Percentiles rank a stretch among this genome's conserved stretches.
Conservation (phyloP, 345 rosid species). For the Moricandia arvensis region DNA sequence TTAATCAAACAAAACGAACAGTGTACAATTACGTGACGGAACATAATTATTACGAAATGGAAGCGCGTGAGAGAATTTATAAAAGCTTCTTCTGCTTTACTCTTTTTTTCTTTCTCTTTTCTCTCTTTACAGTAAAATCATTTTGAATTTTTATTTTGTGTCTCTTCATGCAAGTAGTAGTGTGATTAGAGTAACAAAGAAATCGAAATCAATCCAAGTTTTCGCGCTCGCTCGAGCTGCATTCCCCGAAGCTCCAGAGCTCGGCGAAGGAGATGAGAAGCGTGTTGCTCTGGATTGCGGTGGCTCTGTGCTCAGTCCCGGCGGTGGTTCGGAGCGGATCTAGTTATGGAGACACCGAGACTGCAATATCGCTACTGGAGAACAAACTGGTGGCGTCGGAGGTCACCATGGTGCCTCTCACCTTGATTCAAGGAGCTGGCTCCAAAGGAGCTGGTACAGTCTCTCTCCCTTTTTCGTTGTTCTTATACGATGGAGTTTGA, state of each 20-base stretch:
- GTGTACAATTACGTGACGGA: constrained; percentile 17
- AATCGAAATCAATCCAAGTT: neutral
- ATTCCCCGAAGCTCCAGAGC: neutral
- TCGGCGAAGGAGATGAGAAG: constrained; percentile 19
- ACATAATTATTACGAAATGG: constrained; percentile 27
- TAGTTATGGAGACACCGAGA: constrained; percentile 36
- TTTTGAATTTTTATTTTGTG: neutral
- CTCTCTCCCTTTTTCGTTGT: neutral
- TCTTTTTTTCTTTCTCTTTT: neutral
- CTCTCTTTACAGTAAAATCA: neutral
- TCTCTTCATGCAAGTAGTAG: constrained; percentile 18
- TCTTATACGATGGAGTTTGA: neutral
- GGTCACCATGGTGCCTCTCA: constrained; percentile 61
- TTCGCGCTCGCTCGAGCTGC: constrained; percentile 28
- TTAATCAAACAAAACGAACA: neutral
- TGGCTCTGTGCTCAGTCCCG: constrained; percentile 9
- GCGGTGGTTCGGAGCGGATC: constrained; percentile 44
- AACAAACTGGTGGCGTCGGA: constrained; percentile 24
- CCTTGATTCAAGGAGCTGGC: constrained; percentile 77
- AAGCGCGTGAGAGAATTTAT: neutral
- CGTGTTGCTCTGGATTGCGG: neutral
- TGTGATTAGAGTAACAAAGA: neutral
- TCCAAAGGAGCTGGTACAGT: constrained; percentile 78
- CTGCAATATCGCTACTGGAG: constrained; percentile 33
- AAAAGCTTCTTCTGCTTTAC: neutral